These are phyloP conservation scores for Pestalotiopsis sp. DNA, from an alignment of 2,329 filamentous ascomycete species.

Conservation along the genomic window DNA sequence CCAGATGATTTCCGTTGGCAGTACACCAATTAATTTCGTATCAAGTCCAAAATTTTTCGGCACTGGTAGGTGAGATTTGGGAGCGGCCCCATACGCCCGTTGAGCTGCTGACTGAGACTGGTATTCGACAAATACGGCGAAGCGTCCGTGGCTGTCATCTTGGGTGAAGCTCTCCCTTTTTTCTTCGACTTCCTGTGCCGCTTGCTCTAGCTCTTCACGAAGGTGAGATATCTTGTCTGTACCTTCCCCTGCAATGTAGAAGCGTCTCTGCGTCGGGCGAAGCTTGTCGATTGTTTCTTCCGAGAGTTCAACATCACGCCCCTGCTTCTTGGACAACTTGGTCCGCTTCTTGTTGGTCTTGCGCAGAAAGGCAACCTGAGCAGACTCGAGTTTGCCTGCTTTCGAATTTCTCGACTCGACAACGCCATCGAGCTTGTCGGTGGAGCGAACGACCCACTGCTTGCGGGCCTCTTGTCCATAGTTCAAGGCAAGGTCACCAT, in stretches of 20 bases:
- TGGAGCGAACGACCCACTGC: slow-evolving; percentile 81
- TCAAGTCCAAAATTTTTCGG: slow-evolving; percentile 9
- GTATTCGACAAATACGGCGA: slow-evolving; percentile 91
- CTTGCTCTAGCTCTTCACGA: neutral
- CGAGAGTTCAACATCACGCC: slow-evolving; percentile 17
- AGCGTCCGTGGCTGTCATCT: slow-evolving; percentile 40
- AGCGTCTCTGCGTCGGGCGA: slow-evolving; percentile 2
- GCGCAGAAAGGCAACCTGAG: slow-evolving; percentile 80
- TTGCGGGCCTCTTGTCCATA: slow-evolving; percentile 80
- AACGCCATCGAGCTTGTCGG: slow-evolving; percentile 72
- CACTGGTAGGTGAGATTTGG: slow-evolving; percentile 23
- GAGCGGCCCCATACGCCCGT: slow-evolving; percentile 67
- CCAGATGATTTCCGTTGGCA: slow-evolving; percentile 85
- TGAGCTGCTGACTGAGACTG: slow-evolving; percentile 81
- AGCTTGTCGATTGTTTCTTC: slow-evolving; percentile 19
- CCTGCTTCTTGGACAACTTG: slow-evolving; percentile 39
- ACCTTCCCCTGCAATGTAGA: neutral
- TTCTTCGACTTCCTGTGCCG: slow-evolving; percentile 10
- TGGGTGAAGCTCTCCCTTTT: neutral
- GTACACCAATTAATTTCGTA: slow-evolving; percentile 66
- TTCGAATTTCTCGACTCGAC: slow-evolving; percentile 76
- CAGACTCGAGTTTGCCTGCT: slow-evolving; percentile 78
- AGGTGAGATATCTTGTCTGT: slow-evolving; percentile 7
- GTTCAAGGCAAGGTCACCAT: slow-evolving; percentile 71
- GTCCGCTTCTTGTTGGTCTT: slow-evolving; percentile 66